These are phyloP conservation scores for Thinopyrum elongatum DNA, from an alignment of 176 grass and related monocot species.

Conservation along the genomic window DNA sequence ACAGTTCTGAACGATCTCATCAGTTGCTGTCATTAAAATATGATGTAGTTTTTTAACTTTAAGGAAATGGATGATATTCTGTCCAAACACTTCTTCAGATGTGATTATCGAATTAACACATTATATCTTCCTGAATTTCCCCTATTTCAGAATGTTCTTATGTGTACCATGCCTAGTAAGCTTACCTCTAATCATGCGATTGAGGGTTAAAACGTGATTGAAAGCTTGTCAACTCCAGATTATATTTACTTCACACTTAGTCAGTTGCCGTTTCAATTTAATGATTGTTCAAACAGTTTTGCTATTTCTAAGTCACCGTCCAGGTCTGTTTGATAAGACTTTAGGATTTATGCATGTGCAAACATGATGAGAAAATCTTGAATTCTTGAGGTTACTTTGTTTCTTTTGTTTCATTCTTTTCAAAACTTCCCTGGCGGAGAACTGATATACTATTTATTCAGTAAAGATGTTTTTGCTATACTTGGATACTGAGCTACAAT, in stretches of 20 bases:
- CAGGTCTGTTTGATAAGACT: not conserved
- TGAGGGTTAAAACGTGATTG: not conserved
- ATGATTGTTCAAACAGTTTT: not conserved
- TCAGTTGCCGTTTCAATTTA: not conserved
- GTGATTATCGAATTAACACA: not conserved
- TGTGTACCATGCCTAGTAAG: not conserved
- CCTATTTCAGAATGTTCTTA: not conserved
- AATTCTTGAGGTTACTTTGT: not conserved
- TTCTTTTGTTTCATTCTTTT: not conserved
- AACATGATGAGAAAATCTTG: no score
- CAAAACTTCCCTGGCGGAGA: not conserved
- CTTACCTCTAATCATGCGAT: not conserved
- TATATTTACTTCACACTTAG: not conserved
- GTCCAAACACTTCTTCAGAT: not conserved
- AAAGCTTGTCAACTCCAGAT: not conserved
- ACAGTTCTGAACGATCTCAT: not conserved
- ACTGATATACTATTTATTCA: not conserved
- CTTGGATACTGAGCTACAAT: not conserved
- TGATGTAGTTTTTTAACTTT: not conserved
- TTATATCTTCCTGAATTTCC: not conserved
- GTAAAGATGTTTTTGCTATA: not conserved
- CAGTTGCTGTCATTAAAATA: not conserved
- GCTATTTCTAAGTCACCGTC: not conserved
- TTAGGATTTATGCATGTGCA: not conserved
- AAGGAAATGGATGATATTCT: not conserved